These are phyloP conservation scores for Otatea glauca DNA, from an alignment of 176 grass and related monocot species.

Conservation along the genomic window DNA sequence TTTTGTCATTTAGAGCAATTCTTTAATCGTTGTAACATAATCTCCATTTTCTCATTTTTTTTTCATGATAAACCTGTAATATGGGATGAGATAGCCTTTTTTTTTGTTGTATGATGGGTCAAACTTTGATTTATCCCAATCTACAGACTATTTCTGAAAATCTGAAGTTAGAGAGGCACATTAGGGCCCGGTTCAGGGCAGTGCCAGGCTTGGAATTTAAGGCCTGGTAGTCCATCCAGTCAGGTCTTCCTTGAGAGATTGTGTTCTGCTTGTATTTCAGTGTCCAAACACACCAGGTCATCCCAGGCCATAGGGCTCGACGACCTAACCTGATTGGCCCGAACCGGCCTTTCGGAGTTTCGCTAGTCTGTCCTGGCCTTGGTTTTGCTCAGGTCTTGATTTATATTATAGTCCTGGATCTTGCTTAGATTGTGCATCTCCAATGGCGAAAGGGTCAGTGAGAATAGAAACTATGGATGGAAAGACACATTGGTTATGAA, in stretches of 20 bases:
- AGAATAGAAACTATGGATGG: too few species aligned
- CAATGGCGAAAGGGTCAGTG: too few species aligned
- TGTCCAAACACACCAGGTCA: neutral
- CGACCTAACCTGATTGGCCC: neutral
- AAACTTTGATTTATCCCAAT: neutral
- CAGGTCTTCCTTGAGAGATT: neutral
- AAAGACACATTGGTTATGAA: too few species aligned
- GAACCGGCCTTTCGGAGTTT: neutral
- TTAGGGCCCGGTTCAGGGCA: neutral
- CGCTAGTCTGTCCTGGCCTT: neutral
- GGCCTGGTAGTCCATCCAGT: neutral
- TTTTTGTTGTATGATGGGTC: neutral
- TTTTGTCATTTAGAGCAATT: neutral
- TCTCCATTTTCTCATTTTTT: neutral
- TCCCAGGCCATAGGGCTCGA: neutral
- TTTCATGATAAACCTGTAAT: constrained; percentile 8
- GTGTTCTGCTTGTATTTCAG: neutral
- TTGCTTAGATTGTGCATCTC: too few species aligned
- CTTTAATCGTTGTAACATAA: neutral
- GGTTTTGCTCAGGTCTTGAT: neutral
- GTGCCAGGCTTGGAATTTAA: neutral
- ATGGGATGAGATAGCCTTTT: neutral
- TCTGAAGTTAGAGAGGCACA: neutral
- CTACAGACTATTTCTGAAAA: neutral
- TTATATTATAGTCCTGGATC: neutral